These are phyloP conservation scores for Mycena filopes DNA, from an alignment of 768 basidiomycete genomes.

Conservation along the genomic window DNA sequence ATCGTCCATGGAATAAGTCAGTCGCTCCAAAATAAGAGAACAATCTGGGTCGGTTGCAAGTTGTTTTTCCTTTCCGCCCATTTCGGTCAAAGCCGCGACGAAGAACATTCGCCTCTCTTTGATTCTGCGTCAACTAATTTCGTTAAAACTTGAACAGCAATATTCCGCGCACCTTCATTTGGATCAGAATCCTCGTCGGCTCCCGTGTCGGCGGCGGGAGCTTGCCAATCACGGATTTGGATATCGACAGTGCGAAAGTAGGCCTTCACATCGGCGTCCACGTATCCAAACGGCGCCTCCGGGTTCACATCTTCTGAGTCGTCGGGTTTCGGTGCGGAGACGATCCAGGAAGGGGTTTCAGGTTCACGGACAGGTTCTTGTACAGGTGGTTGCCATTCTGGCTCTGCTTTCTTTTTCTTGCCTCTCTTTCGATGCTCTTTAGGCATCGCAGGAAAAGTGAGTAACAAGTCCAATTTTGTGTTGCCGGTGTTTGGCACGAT, in stretches of 20 bases:
- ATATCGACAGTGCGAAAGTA: slow-evolving; percentile 92
- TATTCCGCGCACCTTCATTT: slow-evolving; percentile 68
- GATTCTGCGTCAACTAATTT: slow-evolving; percentile 20
- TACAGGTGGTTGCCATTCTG: slow-evolving; percentile 48
- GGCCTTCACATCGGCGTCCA: slow-evolving; percentile 91
- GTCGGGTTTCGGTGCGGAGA: slow-evolving; percentile 48
- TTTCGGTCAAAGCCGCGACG: slow-evolving; percentile 83
- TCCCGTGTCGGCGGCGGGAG: slow-evolving; percentile 51
- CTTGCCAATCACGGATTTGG: slow-evolving; percentile 90
- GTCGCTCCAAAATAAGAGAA: slow-evolving; percentile 88
- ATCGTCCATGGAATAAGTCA: slow-evolving; percentile 95
- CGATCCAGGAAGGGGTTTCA: slow-evolving; percentile 75
- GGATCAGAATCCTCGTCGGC: slow-evolving; percentile 66
- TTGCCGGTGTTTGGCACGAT: no score
- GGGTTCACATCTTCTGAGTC: slow-evolving; percentile 53
- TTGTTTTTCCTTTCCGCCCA: slow-evolving; percentile 88
- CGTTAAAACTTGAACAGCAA: background rate
- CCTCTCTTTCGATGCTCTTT: slow-evolving; percentile 81
- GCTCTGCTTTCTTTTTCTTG: slow-evolving; percentile 65
- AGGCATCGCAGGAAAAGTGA: slow-evolving; percentile 59
- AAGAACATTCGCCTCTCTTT: slow-evolving; percentile 83
- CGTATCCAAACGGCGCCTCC: slow-evolving; percentile 90
- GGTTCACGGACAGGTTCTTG: slow-evolving; percentile 38
- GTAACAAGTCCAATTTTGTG: background rate
- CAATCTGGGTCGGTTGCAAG: slow-evolving; percentile 95